Conservation (phyloP, 2,329 filamentous ascomycete genomes). For the Neofusicoccum sp. region DNA sequence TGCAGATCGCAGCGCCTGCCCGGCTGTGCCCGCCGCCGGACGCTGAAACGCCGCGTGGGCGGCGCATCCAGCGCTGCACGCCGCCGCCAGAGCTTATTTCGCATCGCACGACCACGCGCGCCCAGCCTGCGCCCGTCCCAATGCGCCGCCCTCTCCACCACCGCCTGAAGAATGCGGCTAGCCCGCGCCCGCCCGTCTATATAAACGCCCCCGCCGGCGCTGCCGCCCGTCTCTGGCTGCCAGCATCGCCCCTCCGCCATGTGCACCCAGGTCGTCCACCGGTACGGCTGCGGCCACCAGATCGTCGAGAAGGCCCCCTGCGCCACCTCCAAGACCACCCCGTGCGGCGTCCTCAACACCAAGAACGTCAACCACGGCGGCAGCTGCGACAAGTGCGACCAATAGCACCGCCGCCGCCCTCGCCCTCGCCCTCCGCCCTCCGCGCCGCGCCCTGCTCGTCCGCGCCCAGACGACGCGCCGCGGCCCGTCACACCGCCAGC, state of each 20-base stretch:
- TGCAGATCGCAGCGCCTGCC: background rate
- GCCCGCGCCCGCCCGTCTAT: background rate
- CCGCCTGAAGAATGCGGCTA: conserved; percentile 1
- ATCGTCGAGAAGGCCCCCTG: conserved; percentile 44
- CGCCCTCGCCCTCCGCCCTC: background rate
- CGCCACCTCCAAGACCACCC: conserved; percentile 42
- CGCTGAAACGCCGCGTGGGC: background rate
- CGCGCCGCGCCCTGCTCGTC: background rate
- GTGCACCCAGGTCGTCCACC: conserved; percentile 49
- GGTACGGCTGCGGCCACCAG: conserved; percentile 48
- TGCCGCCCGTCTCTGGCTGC: conserved; percentile 25
- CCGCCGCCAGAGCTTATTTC: background rate
- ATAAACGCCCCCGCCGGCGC: conserved; percentile 21
- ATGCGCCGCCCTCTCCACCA: conserved; percentile 16
- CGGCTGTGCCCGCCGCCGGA: background rate
- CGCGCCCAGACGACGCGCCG: background rate
- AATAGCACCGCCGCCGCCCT: conserved; percentile 27
- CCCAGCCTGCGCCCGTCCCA: conserved; percentile 16
- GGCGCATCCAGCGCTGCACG: background rate
- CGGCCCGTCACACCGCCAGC: conserved; percentile 5
- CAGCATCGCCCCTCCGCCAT: conserved; percentile 28
- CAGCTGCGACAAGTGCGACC: conserved; percentile 47
- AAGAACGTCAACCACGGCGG: conserved; percentile 46
- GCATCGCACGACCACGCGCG: background rate
- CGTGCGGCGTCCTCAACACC: conserved; percentile 41